phyloP scores from a whole-genome alignment of 2,329 filamentous ascomycete species.

The Phyllosticta citribraziliensis region DNA sequence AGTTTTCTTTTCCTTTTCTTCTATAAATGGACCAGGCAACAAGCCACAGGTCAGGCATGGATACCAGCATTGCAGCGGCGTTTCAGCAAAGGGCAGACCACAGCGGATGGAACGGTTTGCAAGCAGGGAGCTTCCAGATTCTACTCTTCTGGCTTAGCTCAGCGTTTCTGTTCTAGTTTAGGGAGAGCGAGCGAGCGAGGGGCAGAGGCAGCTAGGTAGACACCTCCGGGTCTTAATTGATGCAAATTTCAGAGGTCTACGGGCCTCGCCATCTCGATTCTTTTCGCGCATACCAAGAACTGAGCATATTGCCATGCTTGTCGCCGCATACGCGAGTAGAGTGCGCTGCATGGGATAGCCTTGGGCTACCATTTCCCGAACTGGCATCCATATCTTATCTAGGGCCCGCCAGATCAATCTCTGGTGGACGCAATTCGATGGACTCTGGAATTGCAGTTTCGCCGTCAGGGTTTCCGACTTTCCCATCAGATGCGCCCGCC shows the following conservation, averaged over 20 bases:
- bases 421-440: too few relatives aligned
- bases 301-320: too few relatives aligned
- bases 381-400: too few relatives aligned
- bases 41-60: background rate
- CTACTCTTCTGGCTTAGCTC: background rate
- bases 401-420: too few relatives aligned
- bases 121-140: background rate
- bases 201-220: constrained; percentile 2
- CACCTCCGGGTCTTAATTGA: constrained; percentile 8
- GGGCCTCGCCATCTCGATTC: background rate
- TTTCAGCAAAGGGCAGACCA: background rate
- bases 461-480: too few relatives aligned
- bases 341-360: too few relatives aligned
- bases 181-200: background rate
- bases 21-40: background rate
- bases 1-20: background rate
- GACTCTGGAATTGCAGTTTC: too few relatives aligned
- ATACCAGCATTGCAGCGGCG: background rate
- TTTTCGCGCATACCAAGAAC: too few relatives aligned
- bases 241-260: constrained; percentile 5
- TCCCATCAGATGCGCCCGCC: too few relatives aligned
- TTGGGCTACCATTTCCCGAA: too few relatives aligned
- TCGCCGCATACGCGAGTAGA: too few relatives aligned
- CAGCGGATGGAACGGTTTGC: background rate
- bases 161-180: background rate